Base-by-base conservation (phyloP, 208 protist genomes). In the Trypanosoma lewisi region DNA sequence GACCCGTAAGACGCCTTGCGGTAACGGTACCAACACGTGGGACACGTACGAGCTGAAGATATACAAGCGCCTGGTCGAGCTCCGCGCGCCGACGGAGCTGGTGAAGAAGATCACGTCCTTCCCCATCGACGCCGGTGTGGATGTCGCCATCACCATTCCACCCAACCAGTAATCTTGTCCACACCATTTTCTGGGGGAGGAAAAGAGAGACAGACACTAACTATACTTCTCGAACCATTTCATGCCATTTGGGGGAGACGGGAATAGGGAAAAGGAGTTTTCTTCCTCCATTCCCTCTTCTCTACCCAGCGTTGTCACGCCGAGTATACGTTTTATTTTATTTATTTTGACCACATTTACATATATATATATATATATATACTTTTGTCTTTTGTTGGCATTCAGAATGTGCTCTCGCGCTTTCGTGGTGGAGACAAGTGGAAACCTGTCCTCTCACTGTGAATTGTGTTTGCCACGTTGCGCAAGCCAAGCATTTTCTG, bases 11-110 rank as follows among this genome's bases (percentile, higher is more conserved):
- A 98, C 98, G 52, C 98, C 98, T 70, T 99, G 98, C 94, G 98
- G 98, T 98, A 98, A 99, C 84, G 98, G 98, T 96, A 99, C 98
- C 70, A 99, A 99, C 85, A 99, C 98, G 47, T 99, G 97, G 97
- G 98, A 99, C 82, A 90, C 93, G 44, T 99, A 95, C 70, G 97
- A 99, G 89, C 98, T 99, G 98, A 95, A 98, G 79, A 98, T 99
- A 85, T 98, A 99, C 97, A 99, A 99, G 95, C 97, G 98, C 81
- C 77, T 99, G 55, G 98, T 99, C 72, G 97, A 99, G 82, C 85
- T 99, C 42, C 78, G 97, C 70, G 83, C 89, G 52, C 82, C 96
- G 48, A 77, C 77, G 60, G 85, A 90, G 67, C 67, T 89, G 66
- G 86, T 97, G 50, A 92, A 94, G 77, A 85, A 91, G 78, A 98